Evolutionary conservation across 2,329 filamentous ascomycete species (phyloP).

Genomic region (Plenodomus lindquistii): DNA sequence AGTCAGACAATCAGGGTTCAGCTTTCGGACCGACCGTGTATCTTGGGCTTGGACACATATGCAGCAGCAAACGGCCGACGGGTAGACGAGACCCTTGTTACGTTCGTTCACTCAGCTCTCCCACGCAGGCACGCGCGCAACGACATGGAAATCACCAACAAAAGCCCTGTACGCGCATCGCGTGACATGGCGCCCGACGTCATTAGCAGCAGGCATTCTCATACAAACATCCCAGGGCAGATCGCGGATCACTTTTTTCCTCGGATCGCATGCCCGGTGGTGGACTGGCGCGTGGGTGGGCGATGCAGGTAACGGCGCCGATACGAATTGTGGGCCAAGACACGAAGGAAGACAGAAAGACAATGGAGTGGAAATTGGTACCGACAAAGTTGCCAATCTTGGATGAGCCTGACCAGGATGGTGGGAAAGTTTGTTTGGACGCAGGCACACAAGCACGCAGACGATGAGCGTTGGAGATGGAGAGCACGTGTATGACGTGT

Average conservation of each 20-base stretch:
- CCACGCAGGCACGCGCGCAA: background rate
- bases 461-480: too few relatives aligned
- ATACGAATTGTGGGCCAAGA: slow-evolving; percentile 5
- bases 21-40: background rate
- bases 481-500: too few relatives aligned
- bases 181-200: background rate
- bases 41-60: background rate
- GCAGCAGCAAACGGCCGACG: background rate
- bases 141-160: slow-evolving; percentile 2
- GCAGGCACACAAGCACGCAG: too few relatives aligned
- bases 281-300: background rate
- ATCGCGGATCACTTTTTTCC: slow-evolving; percentile 20
- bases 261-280: slow-evolving; percentile 19
- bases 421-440: too few relatives aligned
- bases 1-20: background rate
- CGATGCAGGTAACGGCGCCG: background rate
- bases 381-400: background rate
- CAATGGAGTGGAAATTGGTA: background rate
- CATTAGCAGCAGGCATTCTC: too few relatives aligned
- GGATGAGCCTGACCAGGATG: too few relatives aligned
- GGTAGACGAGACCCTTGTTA: background rate
- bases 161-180: background rate
- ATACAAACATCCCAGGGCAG: slow-evolving; percentile 7
- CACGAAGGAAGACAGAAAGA: background rate
- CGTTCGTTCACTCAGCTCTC: background rate